These are phyloP conservation scores for Cyclotella choctawhatcheeana DNA, from an alignment of 108 stramenopile genomes.

Conservation along the genomic window DNA sequence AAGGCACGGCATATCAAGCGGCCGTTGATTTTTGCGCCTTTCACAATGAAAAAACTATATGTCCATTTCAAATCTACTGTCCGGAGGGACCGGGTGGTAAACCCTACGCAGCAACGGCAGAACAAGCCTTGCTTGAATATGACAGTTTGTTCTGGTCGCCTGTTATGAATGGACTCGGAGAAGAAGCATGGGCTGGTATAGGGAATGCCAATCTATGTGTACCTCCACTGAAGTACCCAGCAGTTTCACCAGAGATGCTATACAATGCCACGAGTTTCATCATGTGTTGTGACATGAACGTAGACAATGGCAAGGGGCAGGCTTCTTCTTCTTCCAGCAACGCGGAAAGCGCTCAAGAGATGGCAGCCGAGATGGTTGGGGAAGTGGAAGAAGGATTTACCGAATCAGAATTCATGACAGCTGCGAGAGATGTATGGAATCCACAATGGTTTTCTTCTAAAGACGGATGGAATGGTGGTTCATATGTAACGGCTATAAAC, in stretches of 20 bases:
- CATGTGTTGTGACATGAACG: conserved; percentile 5
- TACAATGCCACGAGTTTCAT: neutral
- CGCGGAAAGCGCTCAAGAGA: neutral
- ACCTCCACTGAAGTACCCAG: neutral
- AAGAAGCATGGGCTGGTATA: conserved; percentile 7
- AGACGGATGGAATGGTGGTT: conserved; percentile 11
- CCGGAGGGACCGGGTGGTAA: conserved; percentile 1
- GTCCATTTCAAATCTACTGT: conserved; percentile 17
- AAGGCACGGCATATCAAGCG: conserved; percentile 14
- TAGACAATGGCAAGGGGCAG: neutral
- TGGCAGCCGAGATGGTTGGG: neutral
- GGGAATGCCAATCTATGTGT: conserved; percentile 3
- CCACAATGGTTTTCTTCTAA: conserved; percentile 4
- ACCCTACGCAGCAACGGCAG: neutral
- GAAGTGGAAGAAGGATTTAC: neutral
- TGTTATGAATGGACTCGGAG: neutral
- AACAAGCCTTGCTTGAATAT: neutral
- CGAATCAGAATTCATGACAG: neutral
- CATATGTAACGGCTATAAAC: neutral
- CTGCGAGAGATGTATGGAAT: conserved; percentile 1
- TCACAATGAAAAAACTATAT: neutral
- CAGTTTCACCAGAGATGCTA: neutral
- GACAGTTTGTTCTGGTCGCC: conserved; percentile 6
- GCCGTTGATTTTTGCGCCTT: conserved; percentile 14
- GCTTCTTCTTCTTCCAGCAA: neutral